Conservation (phyloP, 2,329 filamentous ascomycete species). For the Ramichloridium luteum region DNA sequence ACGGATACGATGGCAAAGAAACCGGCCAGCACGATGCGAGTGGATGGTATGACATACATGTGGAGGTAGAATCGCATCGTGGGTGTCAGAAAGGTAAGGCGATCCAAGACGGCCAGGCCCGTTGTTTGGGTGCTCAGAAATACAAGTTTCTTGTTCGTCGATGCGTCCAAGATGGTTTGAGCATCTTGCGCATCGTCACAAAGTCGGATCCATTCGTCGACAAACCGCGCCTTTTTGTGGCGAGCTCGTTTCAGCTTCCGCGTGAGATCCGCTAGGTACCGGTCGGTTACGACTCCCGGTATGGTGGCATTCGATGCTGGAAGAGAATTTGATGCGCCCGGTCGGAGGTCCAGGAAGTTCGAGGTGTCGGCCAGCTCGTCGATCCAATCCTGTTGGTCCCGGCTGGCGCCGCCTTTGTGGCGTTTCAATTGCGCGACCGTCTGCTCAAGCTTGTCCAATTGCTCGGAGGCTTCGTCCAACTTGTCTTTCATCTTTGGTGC, state of each 20-base stretch:
- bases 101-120: slow-evolving; percentile 34
- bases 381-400: slow-evolving; percentile 82
- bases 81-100: slow-evolving; percentile 56
- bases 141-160: slow-evolving; percentile 65
- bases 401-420: slow-evolving; percentile 66
- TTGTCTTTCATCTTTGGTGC: slow-evolving; percentile 78
- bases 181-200: slow-evolving; percentile 61
- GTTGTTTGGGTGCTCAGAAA: slow-evolving; percentile 33
- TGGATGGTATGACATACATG: slow-evolving; percentile 58
- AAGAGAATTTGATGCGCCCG: slow-evolving; percentile 27
- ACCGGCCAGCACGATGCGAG: slow-evolving; percentile 52
- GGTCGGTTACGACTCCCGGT: slow-evolving; percentile 78
- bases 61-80: slow-evolving; percentile 70
- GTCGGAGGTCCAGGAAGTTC: slow-evolving; percentile 50
- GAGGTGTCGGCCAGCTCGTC: slow-evolving; percentile 78
- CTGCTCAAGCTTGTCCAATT: slow-evolving; percentile 66
- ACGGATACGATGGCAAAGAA: slow-evolving; percentile 63
- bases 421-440: slow-evolving; percentile 69
- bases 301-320: slow-evolving; percentile 18
- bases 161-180: slow-evolving; percentile 74
- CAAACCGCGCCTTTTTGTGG: slow-evolving; percentile 71
- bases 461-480: slow-evolving; percentile 70
- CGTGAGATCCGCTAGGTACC: slow-evolving; percentile 83
- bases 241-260: slow-evolving; percentile 68
- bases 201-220: slow-evolving; percentile 73